Base-by-base conservation (phyloP, 106 monocot genomes). In the Triglochin maritima region DNA sequence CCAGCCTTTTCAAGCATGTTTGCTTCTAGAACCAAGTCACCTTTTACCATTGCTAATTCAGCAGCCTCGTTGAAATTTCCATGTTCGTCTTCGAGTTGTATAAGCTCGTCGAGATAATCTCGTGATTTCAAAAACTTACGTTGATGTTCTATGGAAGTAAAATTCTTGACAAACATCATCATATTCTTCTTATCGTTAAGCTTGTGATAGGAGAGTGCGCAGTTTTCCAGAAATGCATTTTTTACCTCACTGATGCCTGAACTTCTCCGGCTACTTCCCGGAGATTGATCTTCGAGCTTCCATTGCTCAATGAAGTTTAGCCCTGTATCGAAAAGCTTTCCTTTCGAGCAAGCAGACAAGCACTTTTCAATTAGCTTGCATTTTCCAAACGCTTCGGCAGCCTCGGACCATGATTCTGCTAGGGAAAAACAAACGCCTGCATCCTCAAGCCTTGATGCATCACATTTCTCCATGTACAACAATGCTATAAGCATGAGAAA, bases 401-500 rank as follows among this genome's bases (percentile, higher is more conserved):
- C 89, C 56, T 12, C 56, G 6, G 57, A 51, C 81, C 78, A 86
- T 4, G 64, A 62, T 63, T 67, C 46, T 16, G 76, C 75, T 62
- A 16, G 47, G 7, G 56, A 65, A 69, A 85, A 83, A 47, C 85
- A 89, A 60, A 82, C 80, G 1, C 74, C 85, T 9, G 82, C 85
- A 72, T 72, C 77, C 50, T 85, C 69, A 57, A 85, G 80, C 49
- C 62, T 77, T 16, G 78, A 66, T 46, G 48, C 64, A 16, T 78
- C 78, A 70, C 74, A 89, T 68, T 80, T 82, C 47, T 89, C 72
- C 74, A 79, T 46, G 61, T 82, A 89, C 69, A 85, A 54, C 10
- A 49, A 70, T 16, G 80, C 85, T 85, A 13, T 17, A 68, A 60
- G 17, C 6, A 50, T 15, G 47, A 16, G 17, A 51, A 13, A 51